Conservation (phyloP, 2,329 filamentous ascomycete genomes). For the Ophiostoma sp. region DNA sequence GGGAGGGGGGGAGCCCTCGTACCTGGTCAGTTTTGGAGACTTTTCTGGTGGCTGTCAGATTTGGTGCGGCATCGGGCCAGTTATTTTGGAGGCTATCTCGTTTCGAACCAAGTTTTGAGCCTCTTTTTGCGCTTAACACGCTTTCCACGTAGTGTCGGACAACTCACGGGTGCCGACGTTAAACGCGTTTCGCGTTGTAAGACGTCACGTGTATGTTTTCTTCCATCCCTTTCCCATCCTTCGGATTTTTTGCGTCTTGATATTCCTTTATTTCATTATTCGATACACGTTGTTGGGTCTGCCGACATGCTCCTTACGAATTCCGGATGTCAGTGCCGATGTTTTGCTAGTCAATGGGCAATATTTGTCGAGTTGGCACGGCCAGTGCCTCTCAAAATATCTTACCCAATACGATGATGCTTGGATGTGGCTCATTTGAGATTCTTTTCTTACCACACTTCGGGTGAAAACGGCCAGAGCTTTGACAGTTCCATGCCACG, state of each 20-base stretch:
- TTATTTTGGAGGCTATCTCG: background rate
- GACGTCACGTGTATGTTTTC: background rate
- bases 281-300: background rate
- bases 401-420: background rate
- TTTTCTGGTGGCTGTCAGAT: background rate
- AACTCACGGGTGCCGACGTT: background rate
- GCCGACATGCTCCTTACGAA: too few relatives aligned
- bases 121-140: background rate
- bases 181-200: background rate
- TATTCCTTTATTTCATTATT: background rate
- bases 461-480: background rate
- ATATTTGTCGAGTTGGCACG: background rate
- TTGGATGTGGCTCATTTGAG: background rate
- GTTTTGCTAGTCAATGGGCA: background rate
- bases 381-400: background rate
- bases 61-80: background rate
- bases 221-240: background rate
- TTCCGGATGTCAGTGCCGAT: background rate
- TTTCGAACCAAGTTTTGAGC: background rate
- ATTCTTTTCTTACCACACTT: background rate
- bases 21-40: background rate
- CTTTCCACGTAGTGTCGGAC: too few relatives aligned
- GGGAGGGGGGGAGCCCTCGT: background rate
- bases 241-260: background rate
- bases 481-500: background rate